A percentile compares a stretch with the other conserved stretches of the same genome.
Evolutionary conservation across 176 grass and related monocot species (phyloP).

Genomic region (Zizania latifolia): DNA sequence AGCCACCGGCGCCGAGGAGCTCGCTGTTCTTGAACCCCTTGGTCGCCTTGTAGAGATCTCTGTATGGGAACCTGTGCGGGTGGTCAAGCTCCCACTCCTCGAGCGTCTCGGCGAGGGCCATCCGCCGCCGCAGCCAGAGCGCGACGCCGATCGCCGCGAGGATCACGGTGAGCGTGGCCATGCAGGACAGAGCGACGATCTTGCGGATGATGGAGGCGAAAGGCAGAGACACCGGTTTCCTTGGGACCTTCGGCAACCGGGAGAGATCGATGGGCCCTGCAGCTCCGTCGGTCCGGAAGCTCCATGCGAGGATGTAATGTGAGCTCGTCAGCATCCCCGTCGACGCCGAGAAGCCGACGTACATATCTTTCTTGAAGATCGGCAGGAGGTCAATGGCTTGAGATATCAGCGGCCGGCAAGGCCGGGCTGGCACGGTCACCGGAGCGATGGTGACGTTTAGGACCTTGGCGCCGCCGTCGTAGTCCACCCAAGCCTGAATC

Average conservation of each 20-base stretch:
- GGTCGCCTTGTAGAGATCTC: constrained; percentile 30
- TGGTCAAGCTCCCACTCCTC: constrained; percentile 45
- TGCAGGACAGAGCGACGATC: neutral
- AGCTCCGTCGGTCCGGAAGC: constrained; percentile 12
- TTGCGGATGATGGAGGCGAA: neutral
- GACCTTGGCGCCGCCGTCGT: constrained; percentile 6
- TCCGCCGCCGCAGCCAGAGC: neutral
- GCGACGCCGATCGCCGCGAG: neutral
- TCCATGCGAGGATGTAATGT: constrained; percentile 45
- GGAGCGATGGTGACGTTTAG: constrained; percentile 36
- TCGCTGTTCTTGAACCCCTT: constrained; percentile 36
- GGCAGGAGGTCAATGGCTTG: constrained; percentile 28
- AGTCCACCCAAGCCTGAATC: constrained; percentile 46
- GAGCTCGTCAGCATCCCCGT: constrained; percentile 24
- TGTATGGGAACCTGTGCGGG: constrained; percentile 36
- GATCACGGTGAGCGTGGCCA: neutral
- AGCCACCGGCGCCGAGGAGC: constrained; percentile 34
- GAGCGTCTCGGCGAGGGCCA: constrained; percentile 19
- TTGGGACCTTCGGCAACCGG: neutral
- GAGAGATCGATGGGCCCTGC: constrained; percentile 20
- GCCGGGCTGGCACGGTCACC: neutral
- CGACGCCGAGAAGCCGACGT: constrained; percentile 39
- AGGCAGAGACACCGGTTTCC: neutral
- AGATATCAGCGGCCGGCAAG: constrained; percentile 32
- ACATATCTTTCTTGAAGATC: constrained; percentile 38